Evolutionary conservation across 73 alveolate genomes (phyloP), one percentile per base, ranked within the genome.

Genomic region (Paraurostyla sp.): DNA sequence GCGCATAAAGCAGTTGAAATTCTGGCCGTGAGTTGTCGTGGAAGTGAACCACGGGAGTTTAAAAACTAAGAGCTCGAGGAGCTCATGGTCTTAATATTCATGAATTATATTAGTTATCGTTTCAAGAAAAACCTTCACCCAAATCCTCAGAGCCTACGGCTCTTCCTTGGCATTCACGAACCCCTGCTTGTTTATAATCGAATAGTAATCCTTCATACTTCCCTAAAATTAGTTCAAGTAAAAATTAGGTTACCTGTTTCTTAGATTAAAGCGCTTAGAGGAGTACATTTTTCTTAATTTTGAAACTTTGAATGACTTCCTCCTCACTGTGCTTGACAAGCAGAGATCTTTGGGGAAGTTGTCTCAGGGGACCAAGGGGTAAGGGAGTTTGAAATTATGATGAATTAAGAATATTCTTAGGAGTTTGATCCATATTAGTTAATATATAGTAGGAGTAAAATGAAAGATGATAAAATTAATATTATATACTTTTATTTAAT

Each of bases 21-120:
- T 36, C 60, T 75, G 52, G 73, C 73, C 73, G 75, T 75, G 87
- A 46, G 87, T 49, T 35, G 87, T 75, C 73, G 75, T 49, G 75
- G 87, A 56, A 32, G 56, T 46, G 75, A 75, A 75, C 87, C 87
- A 75, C 75, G 87, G 87, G 33, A 75, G 69, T 49, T 49, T 49
- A 50, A 49, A 43, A 46, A 75, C 60, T 43, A 75, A 16, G 87
- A 75, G 87, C 73, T 75, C 69, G 9, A 75, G 51, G 50, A 75
- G 73, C 75, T 75, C 87, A 29, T 48, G 56, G 73, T 75, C 87
- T 43, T 69, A 43, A 43, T 41, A 69, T 38, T 69, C 84, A 43
- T 75, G 87, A 46, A 75, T 43, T 13, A 75, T 75, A 27, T 46
- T 36, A 49, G 69, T 48, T 36, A 75, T 75, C 27, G 69, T 25